Base-by-base conservation (phyloP, 2,329 filamentous ascomycete genomes). In the Pseudocercospora fuligena region DNA sequence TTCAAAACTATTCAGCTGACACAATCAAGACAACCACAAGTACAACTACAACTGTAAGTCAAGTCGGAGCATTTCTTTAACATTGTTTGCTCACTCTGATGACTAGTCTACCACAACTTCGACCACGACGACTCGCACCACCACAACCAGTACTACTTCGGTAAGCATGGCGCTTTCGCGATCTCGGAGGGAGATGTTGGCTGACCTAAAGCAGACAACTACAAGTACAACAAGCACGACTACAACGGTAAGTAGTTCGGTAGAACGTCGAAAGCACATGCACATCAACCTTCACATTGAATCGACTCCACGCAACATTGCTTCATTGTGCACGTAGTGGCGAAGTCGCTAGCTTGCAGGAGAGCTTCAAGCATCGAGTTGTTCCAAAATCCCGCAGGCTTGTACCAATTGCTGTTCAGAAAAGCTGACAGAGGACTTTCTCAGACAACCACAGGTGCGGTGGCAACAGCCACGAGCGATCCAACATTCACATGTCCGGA, bases 401-500 rank as follows among this genome's bases (percentile, higher is more conserved):
- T 33, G 31, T 33, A 33, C 31, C 11, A 12, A 33, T 33, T 11
- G 31, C 31, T 33, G 11, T 33, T 33, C 31, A 33, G 31, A 12
- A 12, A 33, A 33, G 31, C 31, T n/a, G 21, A n/a, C 46, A 49
- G n/a, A n/a, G n/a, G n/a, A 49, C 3, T 23, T 6, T 11, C 16
- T n/a, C 25, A 19, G 19, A 53, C 49, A 19, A 11, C 51, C 21
- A 29, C 21, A 4, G 25, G 25, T n/a, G 25, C 51, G 6, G 51
- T 63, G 7, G 51, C 53, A 5, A 63, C 61, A n/a, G 61, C 61
- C 11, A 58, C 51, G 3, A 47, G 33, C 8, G 7, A 5, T 16
- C 51, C 61, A n/a, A 14, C 9, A 6, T 63, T 57, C 19, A 7
- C 29, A 11, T 64, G 61, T 21, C 61, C 61, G 1, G 61, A 40